Evolutionary conservation across 2,329 filamentous ascomycete species (phyloP).

Genomic region (Thielaviopsis euricoi): DNA sequence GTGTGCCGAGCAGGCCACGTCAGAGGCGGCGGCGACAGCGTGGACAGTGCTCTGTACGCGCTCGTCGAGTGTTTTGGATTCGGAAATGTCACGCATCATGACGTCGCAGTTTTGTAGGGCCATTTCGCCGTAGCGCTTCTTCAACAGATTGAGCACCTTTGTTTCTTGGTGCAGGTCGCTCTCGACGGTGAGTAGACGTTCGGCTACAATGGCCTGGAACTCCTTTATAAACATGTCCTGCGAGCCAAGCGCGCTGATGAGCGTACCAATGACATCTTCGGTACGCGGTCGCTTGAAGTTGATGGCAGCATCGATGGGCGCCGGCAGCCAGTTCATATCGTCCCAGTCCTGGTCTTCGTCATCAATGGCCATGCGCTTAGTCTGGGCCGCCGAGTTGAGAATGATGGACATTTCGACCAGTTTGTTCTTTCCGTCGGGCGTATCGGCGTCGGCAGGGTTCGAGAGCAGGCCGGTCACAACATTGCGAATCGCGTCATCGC

Average conservation of each 20-base stretch:
- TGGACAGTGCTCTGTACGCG: slow-evolving; percentile 5
- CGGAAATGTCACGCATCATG: slow-evolving; percentile 86
- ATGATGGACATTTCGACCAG: slow-evolving; percentile 52
- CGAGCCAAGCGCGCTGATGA: slow-evolving; percentile 75
- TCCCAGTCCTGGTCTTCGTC: slow-evolving; percentile 71
- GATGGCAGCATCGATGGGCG: slow-evolving; percentile 81
- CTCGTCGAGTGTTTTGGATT: slow-evolving; percentile 57
- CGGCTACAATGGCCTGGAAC: slow-evolving; percentile 75
- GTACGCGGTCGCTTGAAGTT: slow-evolving; percentile 82
- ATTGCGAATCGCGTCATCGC: slow-evolving; percentile 62
- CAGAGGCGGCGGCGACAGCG: slow-evolving; percentile 9
- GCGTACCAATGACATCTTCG: slow-evolving; percentile 79
- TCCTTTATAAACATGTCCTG: slow-evolving; percentile 90
- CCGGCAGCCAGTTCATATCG: slow-evolving; percentile 84
- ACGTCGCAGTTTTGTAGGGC: slow-evolving; percentile 88
- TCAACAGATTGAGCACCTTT: slow-evolving; percentile 71
- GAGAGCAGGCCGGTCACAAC: slow-evolving; percentile 60
- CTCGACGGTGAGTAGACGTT: slow-evolving; percentile 54
- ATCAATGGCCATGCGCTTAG: slow-evolving; percentile 33
- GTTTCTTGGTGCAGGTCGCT: slow-evolving; percentile 61
- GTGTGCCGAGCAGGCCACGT: slow-evolving; percentile 50
- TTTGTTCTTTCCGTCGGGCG: slow-evolving; percentile 25
- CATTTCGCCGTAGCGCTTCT: slow-evolving; percentile 71
- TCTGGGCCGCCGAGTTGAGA: slow-evolving; percentile 43
- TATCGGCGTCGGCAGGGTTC: slow-evolving; percentile 35